These are phyloP conservation scores for Selenicereus undatus DNA, from an alignment of 148 eudicot species.

Conservation along the genomic window DNA sequence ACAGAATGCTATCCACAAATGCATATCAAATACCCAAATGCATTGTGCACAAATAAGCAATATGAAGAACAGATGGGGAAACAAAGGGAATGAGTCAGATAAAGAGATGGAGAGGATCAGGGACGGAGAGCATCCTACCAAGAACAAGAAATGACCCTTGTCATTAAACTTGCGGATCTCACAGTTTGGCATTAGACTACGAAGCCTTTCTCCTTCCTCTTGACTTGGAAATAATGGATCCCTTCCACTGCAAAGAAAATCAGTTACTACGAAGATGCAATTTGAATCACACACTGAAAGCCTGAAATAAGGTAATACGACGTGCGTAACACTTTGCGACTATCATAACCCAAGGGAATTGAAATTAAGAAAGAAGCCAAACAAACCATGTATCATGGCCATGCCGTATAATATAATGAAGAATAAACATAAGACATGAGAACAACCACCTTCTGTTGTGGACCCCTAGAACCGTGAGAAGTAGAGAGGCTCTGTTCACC, in stretches of 20 bases:
- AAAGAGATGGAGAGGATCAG: background rate
- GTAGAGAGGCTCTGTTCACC: too few relatives aligned
- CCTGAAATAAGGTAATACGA: background rate
- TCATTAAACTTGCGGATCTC: slow-evolving; percentile 58
- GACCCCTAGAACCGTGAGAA: too few relatives aligned
- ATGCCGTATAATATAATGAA: background rate
- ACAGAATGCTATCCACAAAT: background rate
- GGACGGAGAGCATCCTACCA: slow-evolving; percentile 45
- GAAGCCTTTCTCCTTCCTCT: slow-evolving; percentile 81
- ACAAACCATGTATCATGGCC: background rate
- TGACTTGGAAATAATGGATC: slow-evolving; percentile 47
- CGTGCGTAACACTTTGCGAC: background rate
- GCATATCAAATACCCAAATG: background rate
- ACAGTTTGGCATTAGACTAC: slow-evolving; percentile 48
- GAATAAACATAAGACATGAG: background rate
- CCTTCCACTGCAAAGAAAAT: slow-evolving; percentile 25
- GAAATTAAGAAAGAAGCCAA: background rate
- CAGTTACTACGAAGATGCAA: background rate
- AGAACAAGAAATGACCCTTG: slow-evolving; percentile 65
- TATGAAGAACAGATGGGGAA: background rate
- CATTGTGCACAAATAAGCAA: background rate
- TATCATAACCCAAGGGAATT: background rate
- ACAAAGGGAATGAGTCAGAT: background rate
- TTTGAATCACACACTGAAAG: background rate
- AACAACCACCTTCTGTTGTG: background rate